phyloP scores from a whole-genome alignment of 192 early-diverging fungal species.

The Radiomyces spectabilis region DNA sequence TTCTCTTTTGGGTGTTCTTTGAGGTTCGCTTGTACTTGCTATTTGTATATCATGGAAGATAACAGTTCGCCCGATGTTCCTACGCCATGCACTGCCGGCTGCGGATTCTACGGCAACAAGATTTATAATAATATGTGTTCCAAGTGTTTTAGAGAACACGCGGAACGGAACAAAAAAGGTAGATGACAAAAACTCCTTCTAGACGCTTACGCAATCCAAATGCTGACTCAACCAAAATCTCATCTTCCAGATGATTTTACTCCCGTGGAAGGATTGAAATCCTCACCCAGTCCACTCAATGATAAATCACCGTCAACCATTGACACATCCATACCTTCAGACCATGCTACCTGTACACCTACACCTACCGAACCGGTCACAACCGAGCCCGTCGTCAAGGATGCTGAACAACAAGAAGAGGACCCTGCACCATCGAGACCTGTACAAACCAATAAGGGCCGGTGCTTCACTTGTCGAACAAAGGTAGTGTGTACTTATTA shows the following conservation, averaged over 20 bases:
- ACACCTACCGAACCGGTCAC: not conserved
- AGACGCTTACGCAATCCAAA: no score
- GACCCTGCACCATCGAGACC: conserved; percentile 13
- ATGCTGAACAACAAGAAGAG: not conserved
- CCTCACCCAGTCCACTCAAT: no score
- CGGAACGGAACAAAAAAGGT: conserved; percentile 31
- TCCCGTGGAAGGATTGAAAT: no score
- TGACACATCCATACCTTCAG: not conserved
- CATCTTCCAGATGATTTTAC: not conserved
- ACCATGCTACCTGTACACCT: not conserved
- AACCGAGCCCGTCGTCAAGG: not conserved
- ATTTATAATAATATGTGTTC: conserved; percentile 72
- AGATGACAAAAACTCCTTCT: no score
- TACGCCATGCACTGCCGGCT: conserved; percentile 58
- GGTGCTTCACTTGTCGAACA: conserved; percentile 60
- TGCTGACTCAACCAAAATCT: not conserved
- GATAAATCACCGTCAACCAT: no score
- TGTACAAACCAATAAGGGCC: conserved; percentile 59
- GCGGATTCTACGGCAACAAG: conserved; percentile 67
- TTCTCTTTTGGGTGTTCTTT: no score
- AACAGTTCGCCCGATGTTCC: conserved; percentile 53
- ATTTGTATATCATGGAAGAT: conserved; percentile 66
- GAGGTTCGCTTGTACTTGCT: no score
- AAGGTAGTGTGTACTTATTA: conserved; percentile 32
- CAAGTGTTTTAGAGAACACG: conserved; percentile 64